Percentiles rank a stretch among this genome's conserved stretches.
These are phyloP conservation scores for Hanseniaspora pseudoguilliermondii DNA, from an alignment of 805 yeast species.

Conservation along the genomic window DNA sequence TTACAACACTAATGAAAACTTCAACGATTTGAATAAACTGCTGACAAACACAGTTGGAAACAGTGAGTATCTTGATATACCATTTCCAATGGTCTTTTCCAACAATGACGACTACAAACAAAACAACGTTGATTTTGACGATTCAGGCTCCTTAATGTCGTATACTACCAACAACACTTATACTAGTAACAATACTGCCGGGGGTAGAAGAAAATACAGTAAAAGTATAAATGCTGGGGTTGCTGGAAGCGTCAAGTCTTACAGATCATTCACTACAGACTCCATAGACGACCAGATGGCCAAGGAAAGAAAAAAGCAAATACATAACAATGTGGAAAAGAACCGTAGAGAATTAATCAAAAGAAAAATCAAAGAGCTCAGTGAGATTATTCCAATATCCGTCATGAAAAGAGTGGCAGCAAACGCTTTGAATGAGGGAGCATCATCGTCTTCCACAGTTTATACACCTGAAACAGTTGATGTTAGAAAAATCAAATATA, in stretches of 20 bases:
- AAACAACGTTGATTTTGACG: neutral
- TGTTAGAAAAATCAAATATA: neutral
- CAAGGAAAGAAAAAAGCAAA: slow-evolving; percentile 71
- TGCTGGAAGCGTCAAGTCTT: slow-evolving; percentile 11
- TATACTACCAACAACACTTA: slow-evolving; percentile 9
- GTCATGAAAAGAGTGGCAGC: slow-evolving; percentile 9
- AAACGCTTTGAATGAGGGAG: neutral
- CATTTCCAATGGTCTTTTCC: slow-evolving; percentile 1
- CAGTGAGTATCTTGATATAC: slow-evolving; percentile 11
- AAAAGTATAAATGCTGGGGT: neutral
- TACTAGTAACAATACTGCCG: slow-evolving; percentile 7
- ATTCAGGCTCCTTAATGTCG: slow-evolving; percentile 3
- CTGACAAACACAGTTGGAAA: slow-evolving; percentile 10
- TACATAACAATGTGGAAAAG: slow-evolving; percentile 90
- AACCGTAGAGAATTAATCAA: slow-evolving; percentile 83
- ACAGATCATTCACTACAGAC: slow-evolving; percentile 22
- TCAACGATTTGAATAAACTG: slow-evolving; percentile 9
- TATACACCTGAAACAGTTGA: neutral
- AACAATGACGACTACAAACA: neutral
- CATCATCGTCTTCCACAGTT: neutral
- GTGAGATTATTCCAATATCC: slow-evolving; percentile 52
- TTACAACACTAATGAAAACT: neutral
- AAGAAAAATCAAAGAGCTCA: slow-evolving; percentile 74
- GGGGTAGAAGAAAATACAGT: neutral
- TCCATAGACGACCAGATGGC: slow-evolving; percentile 31